Base-by-base conservation (phyloP, 2,329 filamentous ascomycete species). In the Lachnellula cervina region DNA sequence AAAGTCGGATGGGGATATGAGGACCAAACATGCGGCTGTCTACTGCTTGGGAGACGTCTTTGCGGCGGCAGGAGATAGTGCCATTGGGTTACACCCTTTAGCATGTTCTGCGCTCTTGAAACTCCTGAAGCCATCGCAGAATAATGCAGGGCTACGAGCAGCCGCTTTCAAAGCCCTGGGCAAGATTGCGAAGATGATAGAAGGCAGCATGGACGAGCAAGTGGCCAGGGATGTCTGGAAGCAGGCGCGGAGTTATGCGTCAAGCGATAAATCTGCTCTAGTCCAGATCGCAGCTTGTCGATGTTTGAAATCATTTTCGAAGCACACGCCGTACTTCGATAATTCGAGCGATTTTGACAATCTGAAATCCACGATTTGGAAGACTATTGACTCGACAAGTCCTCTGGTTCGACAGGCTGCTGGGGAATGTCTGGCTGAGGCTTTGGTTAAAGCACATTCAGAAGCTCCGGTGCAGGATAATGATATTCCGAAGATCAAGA, bases 221-320 rank as follows among this genome's bases (percentile, higher is more conserved):
- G 79, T 92, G 38, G 89, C 89, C n/a, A 84, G 91, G 67, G 92
- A 97, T 70, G 83, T 95, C 16, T 97, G 91, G 90, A 99, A 97
- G 72, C 89, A 93, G 70, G 87, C 86, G 25, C 85, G 94, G 60
- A 90, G 80, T 71, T 81, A 88, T 63, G 88, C 88, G 28, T 80
- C 84, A 0, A 80, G 79, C 57, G 95, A 99, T 71, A 97, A 94
- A 72, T 89, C 90, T 4, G 79, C 84, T 2, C 79, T 96, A 35
- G 91, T 93, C 7, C 84, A 96, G 69, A 81, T 87, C 16, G 82
- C 84, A 55, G 88, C 90, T 8, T 95, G 89, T 66, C 84, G 84
- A 62, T 95, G 90, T 68, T 74, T 99, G 59, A 87, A 88, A 67
- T 78, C 84, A 53, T 75, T 97, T 49, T 75, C 88, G 21, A 85